Conservation (phyloP, 108 stramenopile genomes). For the Ochromonas danica region DNA sequence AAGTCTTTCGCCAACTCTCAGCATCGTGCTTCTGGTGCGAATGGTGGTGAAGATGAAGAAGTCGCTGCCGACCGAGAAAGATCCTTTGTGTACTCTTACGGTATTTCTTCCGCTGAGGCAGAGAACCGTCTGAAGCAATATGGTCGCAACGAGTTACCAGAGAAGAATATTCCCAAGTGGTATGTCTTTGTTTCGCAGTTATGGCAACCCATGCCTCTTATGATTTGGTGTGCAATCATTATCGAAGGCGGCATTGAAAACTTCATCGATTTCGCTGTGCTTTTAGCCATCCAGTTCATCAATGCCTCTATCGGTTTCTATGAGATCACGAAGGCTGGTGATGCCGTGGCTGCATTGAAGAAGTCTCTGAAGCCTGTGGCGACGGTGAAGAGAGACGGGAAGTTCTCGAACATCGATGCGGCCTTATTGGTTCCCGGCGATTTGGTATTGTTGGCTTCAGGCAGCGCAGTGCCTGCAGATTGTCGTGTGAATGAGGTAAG, state of each 20-base stretch:
- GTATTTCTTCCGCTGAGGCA: constrained; percentile 53
- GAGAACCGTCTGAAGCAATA: constrained; percentile 44
- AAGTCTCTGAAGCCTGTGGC: constrained; percentile 63
- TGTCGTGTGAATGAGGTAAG: constrained; percentile 45
- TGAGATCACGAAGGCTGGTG: constrained; percentile 66
- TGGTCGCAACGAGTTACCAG: constrained; percentile 65
- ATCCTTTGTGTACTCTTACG: constrained; percentile 39
- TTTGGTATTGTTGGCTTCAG: constrained; percentile 38
- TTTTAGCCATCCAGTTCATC: constrained; percentile 58
- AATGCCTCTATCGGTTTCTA: constrained; percentile 63
- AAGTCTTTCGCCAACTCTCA: too few relatives aligned
- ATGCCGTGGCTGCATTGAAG: constrained; percentile 72
- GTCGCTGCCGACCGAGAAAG: background rate
- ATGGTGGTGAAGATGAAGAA: background rate
- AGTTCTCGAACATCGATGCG: constrained; percentile 26
- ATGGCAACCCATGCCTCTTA: constrained; percentile 72
- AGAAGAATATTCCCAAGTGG: constrained; percentile 55
- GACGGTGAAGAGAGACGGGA: constrained; percentile 64
- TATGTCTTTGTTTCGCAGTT: constrained; percentile 61
- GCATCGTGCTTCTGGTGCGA: too few relatives aligned
- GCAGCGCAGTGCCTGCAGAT: constrained; percentile 63
- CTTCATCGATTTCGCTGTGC: constrained; percentile 52
- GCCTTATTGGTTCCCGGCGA: constrained; percentile 44
- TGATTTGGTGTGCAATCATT: constrained; percentile 66
- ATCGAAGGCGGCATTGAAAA: constrained; percentile 55